Base-by-base conservation (phyloP, 345 rosid genomes). In the Citrus sp. region DNA sequence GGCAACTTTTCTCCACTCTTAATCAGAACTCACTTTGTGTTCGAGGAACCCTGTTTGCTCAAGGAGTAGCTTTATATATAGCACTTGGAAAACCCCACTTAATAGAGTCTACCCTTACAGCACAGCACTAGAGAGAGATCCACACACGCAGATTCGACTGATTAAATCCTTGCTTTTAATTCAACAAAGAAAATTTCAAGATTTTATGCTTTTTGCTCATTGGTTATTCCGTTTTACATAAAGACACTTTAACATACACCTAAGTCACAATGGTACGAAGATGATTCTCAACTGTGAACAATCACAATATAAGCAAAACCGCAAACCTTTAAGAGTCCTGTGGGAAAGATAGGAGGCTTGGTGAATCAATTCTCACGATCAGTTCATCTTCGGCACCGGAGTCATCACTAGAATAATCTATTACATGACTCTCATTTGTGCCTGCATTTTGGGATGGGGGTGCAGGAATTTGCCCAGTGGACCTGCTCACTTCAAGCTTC, bases 281-380 rank as follows among this genome's bases (percentile, higher is more conserved):
- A 25, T 14, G 7, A 8, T 1, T 34, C 58, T 21, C 37, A 32
- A 68, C 25, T 6, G 25, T 12, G 2, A 18, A 56, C 7, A 66
- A 16, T 72, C 34, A 58, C 49, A 22, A 13, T n/a, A 14, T 21
- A 61, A 51, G 32, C 67, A 46, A 30, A 67, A 70, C 59, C 19
- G 0, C 58, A 18, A 18, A 18, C 7, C 62, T 74, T 84, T 79
- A 86, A 25, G 89, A 70, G 75, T 79, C 84, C 19, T 83, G 85
- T 24, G 38, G 87, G 80, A 92, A 96, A 55, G 94, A 89, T 38
- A 94, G 90, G 25, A 59, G 78, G 80, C 95, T 94, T 0, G 97
- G 98, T 0, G 99, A 94, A 88, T 94, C 97, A 2, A 96, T 91
- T 72, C 90, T 86, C 68, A 90, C 88, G 1, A 89, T 71, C 56